These are phyloP conservation scores for Myxozyma sirexii DNA, from an alignment of 805 yeast genomes.

Conservation along the genomic window DNA sequence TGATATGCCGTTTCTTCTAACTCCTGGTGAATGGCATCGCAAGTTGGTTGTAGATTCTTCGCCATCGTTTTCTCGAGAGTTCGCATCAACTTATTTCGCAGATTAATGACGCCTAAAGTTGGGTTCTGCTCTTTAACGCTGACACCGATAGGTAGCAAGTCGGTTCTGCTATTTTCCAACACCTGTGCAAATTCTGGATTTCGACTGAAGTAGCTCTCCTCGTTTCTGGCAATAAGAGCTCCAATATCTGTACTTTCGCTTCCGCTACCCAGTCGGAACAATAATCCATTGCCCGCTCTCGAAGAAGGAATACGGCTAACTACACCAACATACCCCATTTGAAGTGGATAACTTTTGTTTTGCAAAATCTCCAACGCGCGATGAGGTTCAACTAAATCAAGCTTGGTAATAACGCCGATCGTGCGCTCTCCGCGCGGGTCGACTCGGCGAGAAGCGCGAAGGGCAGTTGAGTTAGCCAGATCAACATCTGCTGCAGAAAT, in stretches of 20 bases:
- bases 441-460: conserved; percentile 82
- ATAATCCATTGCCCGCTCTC: conserved; percentile 10
- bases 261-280: conserved; percentile 37
- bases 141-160: neutral
- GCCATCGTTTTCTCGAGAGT: conserved; percentile 93
- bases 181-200: conserved; percentile 53
- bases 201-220: conserved; percentile 62
- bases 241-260: conserved; percentile 61
- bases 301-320: conserved; percentile 71
- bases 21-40: conserved; percentile 80
- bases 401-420: conserved; percentile 91
- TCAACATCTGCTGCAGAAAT: conserved; percentile 98
- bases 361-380: conserved; percentile 67
- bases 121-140: conserved; percentile 15
- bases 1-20: conserved; percentile 89
- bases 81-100: conserved; percentile 79
- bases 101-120: conserved; percentile 70
- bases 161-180: neutral
- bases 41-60: conserved; percentile 82
- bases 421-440: conserved; percentile 97
- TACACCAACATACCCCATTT: conserved; percentile 99
- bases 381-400: conserved; percentile 83
- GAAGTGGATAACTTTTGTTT: conserved; percentile 83
- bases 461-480: conserved; percentile 92
- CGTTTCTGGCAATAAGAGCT: conserved; percentile 49